Evolutionary conservation across 441 rosid genomes (phyloP).

Genomic region (Populus hybrid): DNA sequence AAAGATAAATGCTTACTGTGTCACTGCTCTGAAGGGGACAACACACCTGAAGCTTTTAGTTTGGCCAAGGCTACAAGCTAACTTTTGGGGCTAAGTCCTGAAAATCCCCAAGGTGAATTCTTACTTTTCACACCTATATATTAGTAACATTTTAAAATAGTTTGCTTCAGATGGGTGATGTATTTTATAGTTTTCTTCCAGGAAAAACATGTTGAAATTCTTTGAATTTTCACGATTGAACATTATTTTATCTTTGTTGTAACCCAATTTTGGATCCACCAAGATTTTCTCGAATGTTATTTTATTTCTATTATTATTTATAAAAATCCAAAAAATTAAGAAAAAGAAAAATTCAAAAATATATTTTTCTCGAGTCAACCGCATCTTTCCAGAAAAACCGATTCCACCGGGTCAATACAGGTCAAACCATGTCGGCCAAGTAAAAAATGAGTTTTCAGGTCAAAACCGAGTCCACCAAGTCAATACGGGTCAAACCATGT

Average conservation of each 20-base stretch:
- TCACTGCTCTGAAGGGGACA: slow-evolving; percentile 97
- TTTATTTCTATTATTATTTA: too few relatives aligned
- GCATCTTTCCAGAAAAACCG: too few relatives aligned
- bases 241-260: neutral
- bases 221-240: neutral
- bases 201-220: neutral
- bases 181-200: neutral
- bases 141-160: neutral
- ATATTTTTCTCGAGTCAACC: too few relatives aligned
- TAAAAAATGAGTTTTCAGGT: too few relatives aligned
- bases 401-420: too few relatives aligned
- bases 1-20: slow-evolving; percentile 77
- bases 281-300: too few relatives aligned
- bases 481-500: too few relatives aligned
- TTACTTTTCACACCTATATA: neutral
- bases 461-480: too few relatives aligned
- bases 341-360: too few relatives aligned
- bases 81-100: slow-evolving; percentile 42
- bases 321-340: too few relatives aligned
- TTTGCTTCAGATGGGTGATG: neutral
- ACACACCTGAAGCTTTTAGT: slow-evolving; percentile 72
- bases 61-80: slow-evolving; percentile 71
- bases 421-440: too few relatives aligned
- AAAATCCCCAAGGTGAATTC: slow-evolving; percentile 47
- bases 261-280: too few relatives aligned